Conservation (phyloP, 805 yeast genomes). For the Hanseniaspora opuntiae region DNA sequence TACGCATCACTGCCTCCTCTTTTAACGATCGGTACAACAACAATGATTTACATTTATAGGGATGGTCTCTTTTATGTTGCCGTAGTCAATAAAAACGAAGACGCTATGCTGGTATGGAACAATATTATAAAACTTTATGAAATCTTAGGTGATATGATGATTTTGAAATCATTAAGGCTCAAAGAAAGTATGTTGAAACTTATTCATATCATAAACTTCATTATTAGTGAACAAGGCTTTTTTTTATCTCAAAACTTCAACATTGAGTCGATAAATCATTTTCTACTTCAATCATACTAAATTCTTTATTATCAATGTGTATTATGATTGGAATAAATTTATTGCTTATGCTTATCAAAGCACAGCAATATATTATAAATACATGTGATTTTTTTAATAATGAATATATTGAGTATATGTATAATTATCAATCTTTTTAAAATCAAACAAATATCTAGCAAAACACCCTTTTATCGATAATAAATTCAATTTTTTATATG, state of each 20-base stretch:
- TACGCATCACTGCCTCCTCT: conserved; percentile 31
- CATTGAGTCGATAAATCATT: not conserved
- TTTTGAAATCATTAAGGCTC: conserved; percentile 34
- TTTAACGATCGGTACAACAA: conserved; percentile 80
- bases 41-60: conserved; percentile 63
- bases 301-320: not conserved
- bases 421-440: too few species aligned
- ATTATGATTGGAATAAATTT: not conserved
- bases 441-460: too few species aligned
- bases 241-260: conserved; percentile 19
- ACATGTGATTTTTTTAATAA: too few species aligned
- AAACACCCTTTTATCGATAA: too few species aligned
- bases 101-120: conserved; percentile 68
- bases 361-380: too few species aligned
- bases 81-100: conserved; percentile 78
- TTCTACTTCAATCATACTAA: conserved; percentile 6
- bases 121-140: conserved; percentile 51
- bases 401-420: too few species aligned
- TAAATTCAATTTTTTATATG: too few species aligned
- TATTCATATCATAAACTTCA: conserved; percentile 67
- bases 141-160: conserved; percentile 33
- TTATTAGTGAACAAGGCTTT: conserved; percentile 28
- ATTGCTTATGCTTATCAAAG: too few species aligned
- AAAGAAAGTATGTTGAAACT: conserved; percentile 53
- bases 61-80: conserved; percentile 67